phyloP scores from a whole-genome alignment of 2,329 filamentous ascomycete genomes.

The Venturia asperata region DNA sequence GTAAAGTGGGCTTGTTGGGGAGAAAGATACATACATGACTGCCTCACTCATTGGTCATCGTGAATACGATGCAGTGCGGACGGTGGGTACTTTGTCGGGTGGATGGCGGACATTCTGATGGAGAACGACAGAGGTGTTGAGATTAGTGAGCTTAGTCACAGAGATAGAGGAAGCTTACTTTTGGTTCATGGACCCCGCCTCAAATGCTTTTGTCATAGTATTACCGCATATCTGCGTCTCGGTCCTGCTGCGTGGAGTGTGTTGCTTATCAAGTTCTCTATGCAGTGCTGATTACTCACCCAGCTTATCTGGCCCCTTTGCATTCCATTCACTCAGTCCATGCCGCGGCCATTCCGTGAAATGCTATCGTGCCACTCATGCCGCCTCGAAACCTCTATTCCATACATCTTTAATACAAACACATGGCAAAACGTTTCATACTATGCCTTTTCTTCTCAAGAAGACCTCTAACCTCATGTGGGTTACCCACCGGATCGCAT shows the following conservation, averaged over 20 bases:
- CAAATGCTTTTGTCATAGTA: not conserved
- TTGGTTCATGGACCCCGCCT: not conserved
- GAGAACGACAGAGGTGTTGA: not conserved
- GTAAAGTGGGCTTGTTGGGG: not conserved
- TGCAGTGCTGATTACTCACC: conserved; percentile 5
- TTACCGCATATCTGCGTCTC: not conserved
- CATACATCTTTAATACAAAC: not conserved
- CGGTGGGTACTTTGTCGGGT: not conserved
- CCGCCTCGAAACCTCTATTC: not conserved
- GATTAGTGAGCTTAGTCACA: conserved; percentile 6
- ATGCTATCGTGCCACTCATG: not conserved
- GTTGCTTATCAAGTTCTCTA: conserved; percentile 1
- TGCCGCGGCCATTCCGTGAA: not conserved
- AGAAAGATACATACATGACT: not conserved
- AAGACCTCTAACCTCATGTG: not conserved
- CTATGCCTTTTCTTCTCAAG: not conserved
- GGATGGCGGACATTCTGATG: not conserved
- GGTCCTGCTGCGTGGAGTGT: not conserved
- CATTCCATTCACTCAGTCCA: not conserved
- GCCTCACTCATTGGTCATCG: not conserved
- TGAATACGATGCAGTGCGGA: not conserved
- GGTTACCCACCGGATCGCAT: not conserved
- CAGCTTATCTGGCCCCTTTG: not conserved
- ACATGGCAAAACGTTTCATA: not conserved
- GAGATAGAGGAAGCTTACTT: conserved; percentile 13